Evolutionary conservation across 208 protist species (phyloP).

Genomic region (Trypanosoma scelopori): DNA sequence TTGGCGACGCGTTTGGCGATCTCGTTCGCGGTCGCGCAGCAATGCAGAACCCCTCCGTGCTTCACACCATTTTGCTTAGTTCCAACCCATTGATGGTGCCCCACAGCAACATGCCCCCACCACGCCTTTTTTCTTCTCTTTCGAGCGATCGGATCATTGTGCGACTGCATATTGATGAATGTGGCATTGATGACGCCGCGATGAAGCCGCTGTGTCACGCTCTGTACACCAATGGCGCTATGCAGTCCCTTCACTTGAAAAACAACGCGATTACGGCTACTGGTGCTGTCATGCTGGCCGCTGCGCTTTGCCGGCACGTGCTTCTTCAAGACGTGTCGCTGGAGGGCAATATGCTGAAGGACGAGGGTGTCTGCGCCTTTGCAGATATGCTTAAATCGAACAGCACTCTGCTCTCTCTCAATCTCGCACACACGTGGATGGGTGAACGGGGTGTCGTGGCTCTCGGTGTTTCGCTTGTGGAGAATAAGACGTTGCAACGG

Average conservation of each 20-base stretch:
- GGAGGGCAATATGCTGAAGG: slow-evolving; percentile 61
- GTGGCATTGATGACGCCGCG: slow-evolving; percentile 55
- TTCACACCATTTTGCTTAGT: slow-evolving; percentile 62
- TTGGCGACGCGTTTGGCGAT: slow-evolving; percentile 60
- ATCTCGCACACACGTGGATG: slow-evolving; percentile 68
- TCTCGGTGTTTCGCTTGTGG: slow-evolving; percentile 77
- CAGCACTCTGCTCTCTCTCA: slow-evolving; percentile 53
- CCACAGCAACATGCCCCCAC: slow-evolving; percentile 18
- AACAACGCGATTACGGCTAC: slow-evolving; percentile 57
- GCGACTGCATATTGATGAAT: slow-evolving; percentile 54
- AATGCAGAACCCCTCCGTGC: slow-evolving; percentile 31
- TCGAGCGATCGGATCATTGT: slow-evolving; percentile 54
- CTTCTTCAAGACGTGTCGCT: slow-evolving; percentile 58
- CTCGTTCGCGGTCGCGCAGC: slow-evolving; percentile 50
- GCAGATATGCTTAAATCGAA: slow-evolving; percentile 61
- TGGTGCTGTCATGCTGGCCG: slow-evolving; percentile 62
- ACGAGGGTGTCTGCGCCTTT: slow-evolving; percentile 82
- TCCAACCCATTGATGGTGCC: slow-evolving; percentile 62
- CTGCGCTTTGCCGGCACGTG: slow-evolving; percentile 58
- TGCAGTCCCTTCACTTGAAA: slow-evolving; percentile 56
- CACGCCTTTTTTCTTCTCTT: slow-evolving; percentile 43
- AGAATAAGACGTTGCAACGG: slow-evolving; percentile 59
- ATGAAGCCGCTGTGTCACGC: slow-evolving; percentile 63
- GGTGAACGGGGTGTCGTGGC: slow-evolving; percentile 81
- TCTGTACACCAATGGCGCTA: slow-evolving; percentile 47